Evolutionary conservation across 1,284 basidiomycete genomes (phyloP).

Genomic region (Cryptococcus sp.): DNA sequence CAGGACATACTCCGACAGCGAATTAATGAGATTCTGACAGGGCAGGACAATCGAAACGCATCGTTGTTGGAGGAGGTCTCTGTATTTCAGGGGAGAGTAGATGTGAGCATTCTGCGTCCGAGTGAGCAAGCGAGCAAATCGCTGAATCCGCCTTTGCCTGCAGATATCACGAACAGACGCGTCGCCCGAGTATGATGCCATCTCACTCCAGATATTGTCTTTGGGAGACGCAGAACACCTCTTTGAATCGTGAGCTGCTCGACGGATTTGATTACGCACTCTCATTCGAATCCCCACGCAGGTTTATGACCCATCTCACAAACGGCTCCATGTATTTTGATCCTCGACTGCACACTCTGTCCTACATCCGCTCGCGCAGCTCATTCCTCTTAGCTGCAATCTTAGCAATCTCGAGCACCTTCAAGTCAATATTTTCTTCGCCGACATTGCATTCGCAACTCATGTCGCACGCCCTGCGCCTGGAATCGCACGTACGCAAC

Average conservation of each 20-base stretch:
- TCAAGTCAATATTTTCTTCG: constrained; percentile 14
- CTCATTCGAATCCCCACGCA: background rate
- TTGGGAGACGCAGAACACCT: constrained; percentile 18
- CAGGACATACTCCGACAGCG: too few species aligned
- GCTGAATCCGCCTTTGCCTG: too few species aligned
- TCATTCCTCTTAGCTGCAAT: constrained; percentile 25
- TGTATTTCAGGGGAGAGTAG: constrained; percentile 19
- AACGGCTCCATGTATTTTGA: constrained; percentile 27
- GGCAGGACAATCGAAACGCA: too few species aligned
- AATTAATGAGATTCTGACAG: too few species aligned
- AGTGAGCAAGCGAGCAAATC: background rate
- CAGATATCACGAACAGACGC: constrained; percentile 24
- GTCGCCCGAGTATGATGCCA: constrained; percentile 22
- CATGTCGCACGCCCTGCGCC: constrained; percentile 9
- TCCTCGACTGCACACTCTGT: constrained; percentile 22
- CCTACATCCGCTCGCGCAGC: constrained; percentile 15
- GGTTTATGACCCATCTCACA: constrained; percentile 19
- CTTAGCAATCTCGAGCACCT: constrained; percentile 17
- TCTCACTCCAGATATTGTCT: constrained; percentile 18
- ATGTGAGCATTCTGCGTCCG: constrained; percentile 14
- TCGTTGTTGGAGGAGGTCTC: constrained; percentile 7
- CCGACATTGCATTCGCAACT: constrained; percentile 15
- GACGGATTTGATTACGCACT: background rate
- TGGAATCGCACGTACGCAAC: constrained; percentile 18
- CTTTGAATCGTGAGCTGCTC: constrained; percentile 15